Conservation (phyloP, 106 monocot species). For the Platanthera zijinensis region DNA sequence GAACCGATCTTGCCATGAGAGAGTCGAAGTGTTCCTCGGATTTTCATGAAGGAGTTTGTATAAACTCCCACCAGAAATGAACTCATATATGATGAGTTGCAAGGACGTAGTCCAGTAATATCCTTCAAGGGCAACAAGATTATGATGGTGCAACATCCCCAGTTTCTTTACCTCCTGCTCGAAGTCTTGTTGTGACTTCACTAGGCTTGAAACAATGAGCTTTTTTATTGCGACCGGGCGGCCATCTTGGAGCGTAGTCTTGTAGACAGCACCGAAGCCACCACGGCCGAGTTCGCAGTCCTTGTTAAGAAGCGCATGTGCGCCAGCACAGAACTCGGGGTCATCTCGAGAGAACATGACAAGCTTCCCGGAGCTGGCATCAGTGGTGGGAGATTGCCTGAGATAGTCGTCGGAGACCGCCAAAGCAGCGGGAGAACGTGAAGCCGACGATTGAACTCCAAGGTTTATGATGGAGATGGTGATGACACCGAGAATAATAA, state of each 20-base stretch:
- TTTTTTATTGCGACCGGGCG: constrained; percentile 79
- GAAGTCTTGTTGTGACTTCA: constrained; percentile 79
- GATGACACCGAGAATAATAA: constrained; percentile 62
- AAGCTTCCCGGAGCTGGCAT: constrained; percentile 67
- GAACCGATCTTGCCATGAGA: constrained; percentile 58
- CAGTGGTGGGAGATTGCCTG: constrained; percentile 59
- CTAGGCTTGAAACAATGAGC: constrained; percentile 72
- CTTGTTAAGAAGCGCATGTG: constrained; percentile 78
- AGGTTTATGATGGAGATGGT: constrained; percentile 62
- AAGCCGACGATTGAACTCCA: constrained; percentile 32
- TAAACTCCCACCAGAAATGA: constrained; percentile 52
- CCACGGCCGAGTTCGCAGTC: constrained; percentile 89
- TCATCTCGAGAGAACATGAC: constrained; percentile 76
- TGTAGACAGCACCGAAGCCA: constrained; percentile 82
- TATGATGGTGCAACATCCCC: constrained; percentile 58
- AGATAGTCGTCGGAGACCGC: constrained; percentile 52
- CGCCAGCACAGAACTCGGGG: constrained; percentile 57
- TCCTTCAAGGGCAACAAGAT: constrained; percentile 63
- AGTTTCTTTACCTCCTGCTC: constrained; percentile 67
- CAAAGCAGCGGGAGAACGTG: constrained; percentile 32
- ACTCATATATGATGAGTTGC: constrained; percentile 83
- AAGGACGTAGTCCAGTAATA: constrained; percentile 86
- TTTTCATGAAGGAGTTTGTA: constrained; percentile 43
- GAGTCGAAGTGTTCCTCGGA: constrained; percentile 12
- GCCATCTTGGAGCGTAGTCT: constrained; percentile 56